Evolutionary conservation across 1,284 basidiomycete genomes (phyloP), one percentile per base, ranked within the genome.

Genomic region (Mycosarcoma mackinlayi): DNA sequence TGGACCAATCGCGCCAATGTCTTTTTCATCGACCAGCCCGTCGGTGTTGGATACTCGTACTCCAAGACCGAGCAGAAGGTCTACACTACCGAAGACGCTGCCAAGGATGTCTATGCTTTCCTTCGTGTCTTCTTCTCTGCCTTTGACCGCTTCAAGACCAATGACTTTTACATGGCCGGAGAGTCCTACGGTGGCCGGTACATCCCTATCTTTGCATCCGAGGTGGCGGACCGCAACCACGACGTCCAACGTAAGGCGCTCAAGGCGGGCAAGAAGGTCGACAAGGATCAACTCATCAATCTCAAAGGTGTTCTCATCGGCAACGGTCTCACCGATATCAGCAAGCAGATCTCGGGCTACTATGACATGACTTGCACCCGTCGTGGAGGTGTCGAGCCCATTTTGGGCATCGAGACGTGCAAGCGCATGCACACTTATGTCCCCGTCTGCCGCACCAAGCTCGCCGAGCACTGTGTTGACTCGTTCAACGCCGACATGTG

Each of bases 221-320:
- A 88, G 16, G 87, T 94, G 0, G 88, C 90, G 40, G 92, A 94
- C 82, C 89, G 91, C 67, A 94, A 94, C 79, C 50, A 61, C 35
- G 61, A 47, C 6, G 83, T 86, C 6, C 79, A 82, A 25, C 84
- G 91, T 13, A 64, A 63, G 24, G 77, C 77, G 6, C 33, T 54
- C 30, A 81, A 86, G 11, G 86, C 85, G 0, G 90, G 89, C 2
- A 80, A 89, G 71, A 87, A 87, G 6, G 40, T 57, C 3, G 89
- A 90, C 0, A 47, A 35, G 39, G 59, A 66, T 11, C 46, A 75
- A 41, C 35, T 79, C 13, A 87, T 94, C 75, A 93, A 94, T 78
- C 85, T 94, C 6, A 86, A 88, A 45, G 91, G 90, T 16, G 85
- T 92, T 31, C 87, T 93, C 84, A 92, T 94, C 49, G 92, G 93